Percentiles rank a stretch among this genome's conserved stretches.
Evolutionary conservation across 2,329 filamentous ascomycete species (phyloP).

Genomic region (Pyricularia sp.): DNA sequence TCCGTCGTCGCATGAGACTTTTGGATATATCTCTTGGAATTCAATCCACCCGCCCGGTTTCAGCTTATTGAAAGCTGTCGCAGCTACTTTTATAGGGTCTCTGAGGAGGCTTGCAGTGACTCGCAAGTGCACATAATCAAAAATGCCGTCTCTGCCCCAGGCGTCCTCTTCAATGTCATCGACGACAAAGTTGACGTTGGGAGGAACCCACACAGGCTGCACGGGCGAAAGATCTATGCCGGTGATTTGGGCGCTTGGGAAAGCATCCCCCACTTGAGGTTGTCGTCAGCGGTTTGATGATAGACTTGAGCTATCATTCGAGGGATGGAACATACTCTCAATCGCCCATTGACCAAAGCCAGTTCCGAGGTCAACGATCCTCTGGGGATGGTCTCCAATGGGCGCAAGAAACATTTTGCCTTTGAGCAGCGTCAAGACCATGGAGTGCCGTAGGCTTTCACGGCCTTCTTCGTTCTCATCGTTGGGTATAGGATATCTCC

Average conservation of each 20-base stretch:
- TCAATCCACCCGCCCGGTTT: slow-evolving; percentile 40
- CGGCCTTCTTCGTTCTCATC: slow-evolving; percentile 40
- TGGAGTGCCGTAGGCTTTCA: slow-evolving; percentile 37
- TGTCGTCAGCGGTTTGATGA: slow-evolving; percentile 3
- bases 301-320: background rate
- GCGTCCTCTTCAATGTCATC: slow-evolving; percentile 34
- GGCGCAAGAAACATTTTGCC: slow-evolving; percentile 33
- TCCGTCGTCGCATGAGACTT: slow-evolving; percentile 31
- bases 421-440: slow-evolving; percentile 36
- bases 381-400: slow-evolving; percentile 33
- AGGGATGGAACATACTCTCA: slow-evolving; percentile 26
- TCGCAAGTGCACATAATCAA: slow-evolving; percentile 52
- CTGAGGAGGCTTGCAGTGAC: slow-evolving; percentile 43
- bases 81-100: slow-evolving; percentile 38
- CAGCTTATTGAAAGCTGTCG: slow-evolving; percentile 29
- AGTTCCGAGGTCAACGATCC: slow-evolving; percentile 40
- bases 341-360: slow-evolving; percentile 48
- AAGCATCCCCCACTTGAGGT: slow-evolving; percentile 31
- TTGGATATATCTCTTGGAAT: slow-evolving; percentile 33
- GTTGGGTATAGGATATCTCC: slow-evolving; percentile 41
- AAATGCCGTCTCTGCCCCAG: slow-evolving; percentile 41
- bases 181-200: slow-evolving; percentile 11
- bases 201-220: slow-evolving; percentile 36
- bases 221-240: slow-evolving; percentile 35
- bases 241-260: slow-evolving; percentile 34